Base-by-base conservation (phyloP, 257 asterid species). In the Striga asiatica region DNA sequence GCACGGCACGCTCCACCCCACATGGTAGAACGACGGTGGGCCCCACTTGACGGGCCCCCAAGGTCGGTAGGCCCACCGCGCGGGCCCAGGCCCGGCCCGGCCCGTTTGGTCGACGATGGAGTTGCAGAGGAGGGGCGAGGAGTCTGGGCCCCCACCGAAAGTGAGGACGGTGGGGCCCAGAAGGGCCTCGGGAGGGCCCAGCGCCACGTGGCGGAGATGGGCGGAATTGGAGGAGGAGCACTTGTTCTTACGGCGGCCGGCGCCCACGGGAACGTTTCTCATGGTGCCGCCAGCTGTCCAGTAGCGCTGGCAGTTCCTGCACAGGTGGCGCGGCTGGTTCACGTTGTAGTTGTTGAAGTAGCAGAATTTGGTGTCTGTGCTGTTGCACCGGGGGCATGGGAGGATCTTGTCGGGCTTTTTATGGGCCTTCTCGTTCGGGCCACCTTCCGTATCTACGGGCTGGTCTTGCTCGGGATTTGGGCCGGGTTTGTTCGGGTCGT, bases 221-320 rank as follows among this genome's bases (percentile, higher is more conserved):
- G 38, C 63, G 0, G 83, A 61, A 1, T 71, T 12, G 5, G 66
- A 51, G 4, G 64, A 55, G 4, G 58, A 18, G 13, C 25, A 63
- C n/a, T 85, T 89, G 51, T 65, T 81, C 62, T 89, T 89, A 11
- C 97, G 83, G 0, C 97, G 81, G 2, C 97, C 97, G 5, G 97
- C 81, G 5, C 97, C 97, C 1, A 85, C 88, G 0, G 96, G 83
- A 29, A 89, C 93, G 59, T 78, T 86, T 7, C 97, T 68, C 94
- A 79, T 85, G 0, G 92, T 73, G 10, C 97, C 97, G 0, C 97
- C 97, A 13, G 91, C 81, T 0, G 97, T 89, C 97, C 97, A 89
- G 62, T 85, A 89, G 14, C 97, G 62, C 39, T 85, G 97, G 45
- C 97, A 89, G 22, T 76, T 81, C 66, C 76, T 79, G 81, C 97